A percentile compares a stretch with the other conserved stretches of the same genome.
These are phyloP conservation scores for Suillus placidus DNA, from an alignment of 768 basidiomycete genomes.

Conservation along the genomic window DNA sequence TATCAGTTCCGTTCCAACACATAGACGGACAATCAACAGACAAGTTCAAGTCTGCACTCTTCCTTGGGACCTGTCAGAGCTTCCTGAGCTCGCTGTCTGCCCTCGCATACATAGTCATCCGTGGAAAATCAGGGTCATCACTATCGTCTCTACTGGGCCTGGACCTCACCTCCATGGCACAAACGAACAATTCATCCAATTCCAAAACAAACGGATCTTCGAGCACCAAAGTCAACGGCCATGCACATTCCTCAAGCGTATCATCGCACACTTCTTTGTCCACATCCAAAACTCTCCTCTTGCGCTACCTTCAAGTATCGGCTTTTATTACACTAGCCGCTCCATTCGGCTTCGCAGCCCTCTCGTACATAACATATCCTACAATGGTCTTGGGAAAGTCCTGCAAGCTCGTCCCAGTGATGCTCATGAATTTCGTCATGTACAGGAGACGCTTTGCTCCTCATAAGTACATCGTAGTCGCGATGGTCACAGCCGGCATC, in stretches of 20 bases:
- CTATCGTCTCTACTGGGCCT: constrained; percentile 66
- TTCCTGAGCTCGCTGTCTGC: constrained; percentile 76
- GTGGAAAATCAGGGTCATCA: constrained; percentile 56
- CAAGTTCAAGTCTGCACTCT: constrained; percentile 84
- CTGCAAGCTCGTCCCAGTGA: constrained; percentile 98
- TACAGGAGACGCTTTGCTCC: constrained; percentile 91
- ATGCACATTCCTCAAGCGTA: constrained; percentile 24
- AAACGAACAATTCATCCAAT: constrained; percentile 25
- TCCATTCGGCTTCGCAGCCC: constrained; percentile 94
- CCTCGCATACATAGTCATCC: constrained; percentile 70
- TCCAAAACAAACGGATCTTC: constrained; percentile 29
- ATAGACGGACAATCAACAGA: constrained; percentile 61
- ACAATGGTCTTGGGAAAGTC: constrained; percentile 99
- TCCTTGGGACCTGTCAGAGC: constrained; percentile 86
- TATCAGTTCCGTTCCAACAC: constrained; percentile 82
- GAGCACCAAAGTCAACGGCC: constrained; percentile 42
- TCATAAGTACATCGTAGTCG: constrained; percentile 94
- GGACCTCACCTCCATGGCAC: constrained; percentile 27
- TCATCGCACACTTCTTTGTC: constrained; percentile 31
- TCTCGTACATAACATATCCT: constrained; percentile 96
- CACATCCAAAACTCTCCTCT: constrained; percentile 53
- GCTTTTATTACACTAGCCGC: constrained; percentile 88
- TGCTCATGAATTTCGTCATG: constrained; percentile 95
- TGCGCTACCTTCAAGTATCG: constrained; percentile 81
- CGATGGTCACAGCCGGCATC: constrained; percentile 90